A percentile compares a stretch with the other conserved stretches of the same genome.
Conservation (phyloP, 1,284 basidiomycete species). For the Marasmius oreades region DNA sequence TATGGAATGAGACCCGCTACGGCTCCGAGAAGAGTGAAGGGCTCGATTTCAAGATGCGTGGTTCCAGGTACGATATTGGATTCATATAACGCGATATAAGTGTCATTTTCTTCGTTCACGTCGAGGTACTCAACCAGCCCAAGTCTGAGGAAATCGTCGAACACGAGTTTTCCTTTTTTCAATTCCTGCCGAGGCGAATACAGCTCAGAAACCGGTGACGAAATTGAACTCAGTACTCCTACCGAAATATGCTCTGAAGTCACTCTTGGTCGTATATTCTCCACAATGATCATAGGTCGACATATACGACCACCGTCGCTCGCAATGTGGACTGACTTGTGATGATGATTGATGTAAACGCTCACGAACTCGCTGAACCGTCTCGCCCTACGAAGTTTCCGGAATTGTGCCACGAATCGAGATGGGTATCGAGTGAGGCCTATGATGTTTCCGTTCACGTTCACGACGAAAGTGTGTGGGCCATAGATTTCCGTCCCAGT, state of each 20-base stretch:
- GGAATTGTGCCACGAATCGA: slow-evolving; percentile 88
- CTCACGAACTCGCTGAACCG: slow-evolving; percentile 96
- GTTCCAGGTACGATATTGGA: slow-evolving; percentile 77
- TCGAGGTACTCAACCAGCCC: slow-evolving; percentile 99
- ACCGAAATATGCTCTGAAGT: slow-evolving; percentile 81
- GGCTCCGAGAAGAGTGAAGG: slow-evolving; percentile 96
- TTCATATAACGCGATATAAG: slow-evolving; percentile 96
- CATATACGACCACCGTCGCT: slow-evolving; percentile 98
- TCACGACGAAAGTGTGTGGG: slow-evolving; percentile 89
- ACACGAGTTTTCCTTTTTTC: slow-evolving; percentile 76
- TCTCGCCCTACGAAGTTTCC: slow-evolving; percentile 88
- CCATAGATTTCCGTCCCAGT: slow-evolving; percentile 97
- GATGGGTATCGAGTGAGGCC: slow-evolving; percentile 87
- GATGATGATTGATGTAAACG: slow-evolving; percentile 96
- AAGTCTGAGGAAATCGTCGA: slow-evolving; percentile 92
- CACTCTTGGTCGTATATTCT: slow-evolving; percentile 78
- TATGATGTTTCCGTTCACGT: slow-evolving; percentile 95
- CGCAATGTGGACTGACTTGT: slow-evolving; percentile 94
- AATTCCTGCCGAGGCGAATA: slow-evolving; percentile 56
- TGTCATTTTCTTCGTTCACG: slow-evolving; percentile 99
- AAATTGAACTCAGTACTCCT: too few species aligned
- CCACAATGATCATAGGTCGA: slow-evolving; percentile 97
- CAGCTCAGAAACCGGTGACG: too few species aligned
- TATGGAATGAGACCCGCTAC: slow-evolving; percentile 99
- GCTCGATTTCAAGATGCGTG: slow-evolving; percentile 98